Evolutionary conservation across 768 basidiomycete species (phyloP).

Genomic region (Suillus lakei): DNA sequence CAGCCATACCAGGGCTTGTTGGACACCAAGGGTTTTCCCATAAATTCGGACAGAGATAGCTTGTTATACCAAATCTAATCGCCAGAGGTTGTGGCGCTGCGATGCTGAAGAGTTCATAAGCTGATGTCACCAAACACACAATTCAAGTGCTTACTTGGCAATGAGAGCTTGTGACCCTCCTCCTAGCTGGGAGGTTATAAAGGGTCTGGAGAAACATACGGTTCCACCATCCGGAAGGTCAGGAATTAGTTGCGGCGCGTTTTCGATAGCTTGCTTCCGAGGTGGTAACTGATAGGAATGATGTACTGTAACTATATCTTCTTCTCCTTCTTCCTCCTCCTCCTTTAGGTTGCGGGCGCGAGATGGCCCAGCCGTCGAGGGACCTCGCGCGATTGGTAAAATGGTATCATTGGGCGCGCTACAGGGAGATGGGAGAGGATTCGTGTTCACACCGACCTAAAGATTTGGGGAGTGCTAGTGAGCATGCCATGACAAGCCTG

Average conservation of each 20-base stretch:
- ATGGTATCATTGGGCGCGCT: no score
- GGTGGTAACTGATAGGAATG: background rate
- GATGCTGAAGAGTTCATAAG: constrained; percentile 24
- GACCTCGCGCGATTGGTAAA: background rate
- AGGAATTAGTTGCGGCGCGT: constrained; percentile 3
- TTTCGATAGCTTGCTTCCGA: background rate
- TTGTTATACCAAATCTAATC: constrained; percentile 37
- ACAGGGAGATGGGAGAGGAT: background rate
- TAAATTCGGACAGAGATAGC: constrained; percentile 54
- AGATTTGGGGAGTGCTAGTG: background rate
- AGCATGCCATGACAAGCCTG: background rate
- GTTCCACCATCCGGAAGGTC: constrained; percentile 5
- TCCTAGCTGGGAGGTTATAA: background rate
- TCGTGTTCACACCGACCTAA: background rate
- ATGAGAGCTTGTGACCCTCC: constrained; percentile 11
- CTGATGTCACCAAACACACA: no score
- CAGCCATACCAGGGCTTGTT: constrained; percentile 50
- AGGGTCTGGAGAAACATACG: background rate
- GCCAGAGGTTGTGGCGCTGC: constrained; percentile 34
- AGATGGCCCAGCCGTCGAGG: background rate
- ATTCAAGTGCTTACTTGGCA: background rate
- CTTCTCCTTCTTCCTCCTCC: background rate
- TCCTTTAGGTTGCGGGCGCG: background rate
- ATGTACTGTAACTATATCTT: background rate
- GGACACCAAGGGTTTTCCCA: constrained; percentile 62